These are phyloP conservation scores for Malus sylvestris DNA, from an alignment of 306 rosid species.

Conservation along the genomic window DNA sequence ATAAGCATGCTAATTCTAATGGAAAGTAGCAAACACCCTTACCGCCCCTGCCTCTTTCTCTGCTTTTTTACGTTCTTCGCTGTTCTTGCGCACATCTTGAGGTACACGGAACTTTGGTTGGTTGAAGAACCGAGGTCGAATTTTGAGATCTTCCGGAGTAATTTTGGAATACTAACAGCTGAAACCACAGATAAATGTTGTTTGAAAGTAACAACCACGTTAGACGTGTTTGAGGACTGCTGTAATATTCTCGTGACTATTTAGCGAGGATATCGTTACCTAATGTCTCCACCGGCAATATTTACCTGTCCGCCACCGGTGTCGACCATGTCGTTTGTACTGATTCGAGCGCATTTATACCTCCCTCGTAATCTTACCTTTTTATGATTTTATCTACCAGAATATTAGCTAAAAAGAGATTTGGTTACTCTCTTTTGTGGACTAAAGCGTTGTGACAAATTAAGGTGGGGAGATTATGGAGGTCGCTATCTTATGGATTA, in stretches of 20 bases:
- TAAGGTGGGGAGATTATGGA: neutral
- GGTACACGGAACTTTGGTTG: neutral
- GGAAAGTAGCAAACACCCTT: slow-evolving; percentile 35
- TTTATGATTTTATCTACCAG: neutral
- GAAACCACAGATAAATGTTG: slow-evolving; percentile 10
- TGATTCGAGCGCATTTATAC: too few relatives aligned
- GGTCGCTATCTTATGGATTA: neutral
- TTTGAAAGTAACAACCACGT: slow-evolving; percentile 1
- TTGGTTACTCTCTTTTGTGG: neutral
- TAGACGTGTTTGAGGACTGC: neutral
- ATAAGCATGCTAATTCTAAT: slow-evolving; percentile 41
- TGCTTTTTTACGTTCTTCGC: neutral
- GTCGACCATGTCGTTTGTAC: too few relatives aligned
- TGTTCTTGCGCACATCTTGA: neutral
- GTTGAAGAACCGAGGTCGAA: slow-evolving; percentile 23
- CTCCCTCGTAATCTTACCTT: neutral
- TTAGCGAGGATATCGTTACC: too few relatives aligned
- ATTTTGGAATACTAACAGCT: slow-evolving; percentile 2
- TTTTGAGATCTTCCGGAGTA: slow-evolving; percentile 18
- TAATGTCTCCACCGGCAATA: too few relatives aligned
- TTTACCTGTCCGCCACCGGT: too few relatives aligned
- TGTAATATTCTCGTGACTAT: neutral
- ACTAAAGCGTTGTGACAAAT: neutral
- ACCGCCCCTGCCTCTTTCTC: neutral
- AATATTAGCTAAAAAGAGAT: neutral